phyloP scores from a whole-genome alignment of 352 stramenopile genomes.

The Pythium dissotocum region DNA sequence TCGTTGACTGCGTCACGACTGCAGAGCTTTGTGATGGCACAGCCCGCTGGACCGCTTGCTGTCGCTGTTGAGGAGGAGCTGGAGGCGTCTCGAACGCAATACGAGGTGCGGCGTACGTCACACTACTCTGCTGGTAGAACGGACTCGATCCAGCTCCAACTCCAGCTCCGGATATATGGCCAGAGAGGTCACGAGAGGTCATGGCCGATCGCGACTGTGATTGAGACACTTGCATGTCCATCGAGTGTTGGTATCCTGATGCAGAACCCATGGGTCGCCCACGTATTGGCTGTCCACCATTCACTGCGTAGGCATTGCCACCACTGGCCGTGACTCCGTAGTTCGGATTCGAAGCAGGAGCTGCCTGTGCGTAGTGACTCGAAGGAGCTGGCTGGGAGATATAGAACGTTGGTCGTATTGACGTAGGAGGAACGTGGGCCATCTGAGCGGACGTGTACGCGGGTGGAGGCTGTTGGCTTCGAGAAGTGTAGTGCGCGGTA shows the following conservation, averaged over 20 bases:
- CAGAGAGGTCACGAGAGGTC: background rate
- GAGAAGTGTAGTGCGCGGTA: background rate
- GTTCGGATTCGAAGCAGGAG: background rate
- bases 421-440: background rate
- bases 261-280: background rate
- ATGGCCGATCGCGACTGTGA: background rate
- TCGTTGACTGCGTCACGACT: background rate
- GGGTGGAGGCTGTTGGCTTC: background rate
- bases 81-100: background rate
- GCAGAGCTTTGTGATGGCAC: background rate
- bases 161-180: background rate
- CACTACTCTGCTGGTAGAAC: background rate
- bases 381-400: background rate
- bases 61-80: background rate
- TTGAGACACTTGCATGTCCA: background rate
- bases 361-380: background rate
- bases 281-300: background rate
- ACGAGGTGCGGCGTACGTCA: background rate
- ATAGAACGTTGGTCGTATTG: background rate
- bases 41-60: background rate
- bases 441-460: background rate
- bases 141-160: background rate
- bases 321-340: background rate
- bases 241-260: background rate
- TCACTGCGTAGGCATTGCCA: background rate